Base-by-base conservation (phyloP, 805 yeast genomes). In the Candida sakaeoensis region DNA sequence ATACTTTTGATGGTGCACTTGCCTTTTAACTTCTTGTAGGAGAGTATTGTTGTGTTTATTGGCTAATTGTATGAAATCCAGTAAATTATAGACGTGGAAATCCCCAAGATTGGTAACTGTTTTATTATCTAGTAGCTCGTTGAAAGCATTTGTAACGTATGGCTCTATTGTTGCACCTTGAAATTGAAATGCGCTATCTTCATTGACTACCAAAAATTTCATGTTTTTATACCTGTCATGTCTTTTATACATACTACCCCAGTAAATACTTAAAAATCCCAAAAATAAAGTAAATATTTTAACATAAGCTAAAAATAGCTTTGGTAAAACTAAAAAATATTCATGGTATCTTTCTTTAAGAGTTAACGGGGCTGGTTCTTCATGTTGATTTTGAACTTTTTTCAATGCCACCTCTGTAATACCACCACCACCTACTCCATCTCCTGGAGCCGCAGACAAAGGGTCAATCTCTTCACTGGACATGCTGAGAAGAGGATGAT, bases 241-340 rank as follows among this genome's bases (percentile, higher is more conserved):
- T 13, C 70, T 51, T n/a, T 44, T 46, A 45, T 54, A 62, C 30
- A 55, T 37, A 6, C 65, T 47, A 5, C 65, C 70, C 70, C 70
- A 65, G 43, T 64, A 65, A 8, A 64, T 45, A n/a, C 65, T 53
- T 29, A 65, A 52, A 5, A 61, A 40, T 7, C 57, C 64, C n/a
- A 60, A 38, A 41, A 56, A 58, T 29, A 52, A 31, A 36, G 40
- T 32, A 42, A 56, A 49, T 21, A 60, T 41, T 32, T 42, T 34
- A 34, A 57, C 33, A 37, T 52, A 55, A 13, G 52, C 56, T 16
- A 33, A 35, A 30, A 42, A 18, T 18, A 57, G 50, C 38, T 41
- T 42, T 34, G 46, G 40, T 8, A 30, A 16, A 9, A 36, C 40
- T 14, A 16, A 14, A n/a, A 36, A 12, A 16, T 41, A 41, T 17